Conservation (phyloP, 169 alveolate genomes). For the Neospora caninum region DNA sequence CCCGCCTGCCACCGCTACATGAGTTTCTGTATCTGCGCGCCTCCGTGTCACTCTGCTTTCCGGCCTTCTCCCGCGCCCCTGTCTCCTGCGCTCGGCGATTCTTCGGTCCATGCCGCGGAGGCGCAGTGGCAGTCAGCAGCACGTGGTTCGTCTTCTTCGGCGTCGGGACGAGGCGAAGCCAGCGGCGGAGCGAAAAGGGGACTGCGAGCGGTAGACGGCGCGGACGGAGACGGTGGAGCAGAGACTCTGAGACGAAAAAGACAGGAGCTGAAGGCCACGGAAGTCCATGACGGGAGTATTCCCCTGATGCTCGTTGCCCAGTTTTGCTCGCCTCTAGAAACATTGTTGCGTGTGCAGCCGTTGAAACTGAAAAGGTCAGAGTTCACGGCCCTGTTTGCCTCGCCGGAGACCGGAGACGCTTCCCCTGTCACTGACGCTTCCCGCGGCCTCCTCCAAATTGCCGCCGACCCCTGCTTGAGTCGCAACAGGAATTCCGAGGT, state of each 20-base stretch:
- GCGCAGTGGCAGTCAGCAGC: neutral
- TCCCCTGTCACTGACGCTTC: too few species aligned
- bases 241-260: neutral
- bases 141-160: too few species aligned
- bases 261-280: neutral
- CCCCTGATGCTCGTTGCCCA: constrained; percentile 32
- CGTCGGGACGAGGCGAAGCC: too few species aligned
- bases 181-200: too few species aligned
- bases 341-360: constrained; percentile 26
- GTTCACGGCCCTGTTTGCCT: neutral
- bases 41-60: neutral
- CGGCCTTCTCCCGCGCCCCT: neutral
- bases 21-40: constrained; percentile 16
- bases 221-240: neutral
- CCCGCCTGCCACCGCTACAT: neutral
- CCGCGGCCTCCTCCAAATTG: too few species aligned
- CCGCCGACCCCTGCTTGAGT: too few species aligned
- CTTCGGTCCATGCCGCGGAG: neutral
- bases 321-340: neutral
- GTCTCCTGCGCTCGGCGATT: neutral
- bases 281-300: constrained; percentile 11
- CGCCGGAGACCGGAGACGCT: neutral
- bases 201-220: neutral
- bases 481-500: too few species aligned
- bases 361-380: neutral